Base-by-base conservation (phyloP, 495 filamentous ascomycete species). In the Lentithecium fluviatile region DNA sequence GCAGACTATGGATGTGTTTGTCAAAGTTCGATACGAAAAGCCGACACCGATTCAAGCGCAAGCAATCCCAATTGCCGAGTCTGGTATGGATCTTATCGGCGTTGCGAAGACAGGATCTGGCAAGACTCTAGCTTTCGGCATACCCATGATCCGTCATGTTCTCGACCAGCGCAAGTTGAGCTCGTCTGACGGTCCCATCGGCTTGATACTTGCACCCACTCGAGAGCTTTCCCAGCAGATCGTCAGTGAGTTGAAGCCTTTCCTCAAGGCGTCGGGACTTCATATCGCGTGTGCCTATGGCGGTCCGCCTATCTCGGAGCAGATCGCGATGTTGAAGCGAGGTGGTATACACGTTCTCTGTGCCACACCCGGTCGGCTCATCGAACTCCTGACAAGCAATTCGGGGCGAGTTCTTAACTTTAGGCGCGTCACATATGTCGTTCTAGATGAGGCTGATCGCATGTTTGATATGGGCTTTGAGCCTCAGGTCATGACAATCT, bases 391-490 rank as follows among this genome's bases (percentile, higher is more conserved):
- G 13, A 89, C 90, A 21, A 90, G 91, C 21, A 99, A 99, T 71
- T 85, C 85, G 47, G 94, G 94, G 5, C 81, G 95, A 60, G 93
- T 97, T 12, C 95, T 90, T 1, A 97, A 96, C 68, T 79, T 97
- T 20, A 85, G 82, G 48, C 80, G 95, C 36, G 89, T 95, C 36
- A 95, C 90, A 0, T 97, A 96, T 67, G 80, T 96, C 15, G 94
- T 97, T 15, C 81, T 99, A 34, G 95, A 99, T 68, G 95, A 99
- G 73, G 95, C 95, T 19, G 95, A 99, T 68, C 86, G 95, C 45
- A 99, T 99, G 95, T 97, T 97, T 66, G 95, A 99, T 71, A 97
- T 99, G 95, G 95, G 95, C 5, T 97, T 99, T 61, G 93, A 96
- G 73, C 93, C 93, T 0, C 95, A 97, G 68, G 91, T 99, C 46